Evolutionary conservation across 148 eudicot species (phyloP).

Genomic region (Drosera capensis): DNA sequence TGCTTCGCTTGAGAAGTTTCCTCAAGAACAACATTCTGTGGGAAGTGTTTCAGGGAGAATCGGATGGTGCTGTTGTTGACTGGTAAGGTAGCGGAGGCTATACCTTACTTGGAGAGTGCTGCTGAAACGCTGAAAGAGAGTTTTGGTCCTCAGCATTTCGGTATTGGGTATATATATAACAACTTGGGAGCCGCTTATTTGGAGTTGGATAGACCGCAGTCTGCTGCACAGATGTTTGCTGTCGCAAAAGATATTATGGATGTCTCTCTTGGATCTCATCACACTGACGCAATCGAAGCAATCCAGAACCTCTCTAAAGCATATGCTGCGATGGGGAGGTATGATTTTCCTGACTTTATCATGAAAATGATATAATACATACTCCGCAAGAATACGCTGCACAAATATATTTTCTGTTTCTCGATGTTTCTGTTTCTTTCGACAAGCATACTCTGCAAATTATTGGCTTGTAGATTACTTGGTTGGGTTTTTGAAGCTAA

Average conservation of each 20-base stretch:
- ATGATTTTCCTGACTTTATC: no score
- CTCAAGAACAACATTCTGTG: conserved; percentile 72
- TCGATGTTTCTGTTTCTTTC: no score
- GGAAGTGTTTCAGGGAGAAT: conserved; percentile 76
- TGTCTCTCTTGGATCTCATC: conserved; percentile 77
- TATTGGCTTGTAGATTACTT: no score
- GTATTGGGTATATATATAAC: conserved; percentile 79
- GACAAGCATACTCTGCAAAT: no score
- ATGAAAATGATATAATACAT: no score
- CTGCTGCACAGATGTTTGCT: conserved; percentile 91
- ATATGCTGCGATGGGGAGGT: conserved; percentile 92
- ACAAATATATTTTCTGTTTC: no score
- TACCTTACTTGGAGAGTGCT: conserved; percentile 75
- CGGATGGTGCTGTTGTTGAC: conserved; percentile 81
- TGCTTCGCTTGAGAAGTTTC: conserved; percentile 49
- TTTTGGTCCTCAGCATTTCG: conserved; percentile 74
- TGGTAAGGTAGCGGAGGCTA: conserved; percentile 54
- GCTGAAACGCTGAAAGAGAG: conserved; percentile 74
- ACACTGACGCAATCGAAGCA: conserved; percentile 66
- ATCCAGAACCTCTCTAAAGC: conserved; percentile 89
- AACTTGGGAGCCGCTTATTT: conserved; percentile 88
- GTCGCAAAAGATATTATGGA: conserved; percentile 94
- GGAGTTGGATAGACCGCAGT: conserved; percentile 83
- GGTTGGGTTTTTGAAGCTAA: no score
- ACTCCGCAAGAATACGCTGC: no score